phyloP scores from a whole-genome alignment of 495 filamentous ascomycete genomes.

The Neurospora tetraspora region DNA sequence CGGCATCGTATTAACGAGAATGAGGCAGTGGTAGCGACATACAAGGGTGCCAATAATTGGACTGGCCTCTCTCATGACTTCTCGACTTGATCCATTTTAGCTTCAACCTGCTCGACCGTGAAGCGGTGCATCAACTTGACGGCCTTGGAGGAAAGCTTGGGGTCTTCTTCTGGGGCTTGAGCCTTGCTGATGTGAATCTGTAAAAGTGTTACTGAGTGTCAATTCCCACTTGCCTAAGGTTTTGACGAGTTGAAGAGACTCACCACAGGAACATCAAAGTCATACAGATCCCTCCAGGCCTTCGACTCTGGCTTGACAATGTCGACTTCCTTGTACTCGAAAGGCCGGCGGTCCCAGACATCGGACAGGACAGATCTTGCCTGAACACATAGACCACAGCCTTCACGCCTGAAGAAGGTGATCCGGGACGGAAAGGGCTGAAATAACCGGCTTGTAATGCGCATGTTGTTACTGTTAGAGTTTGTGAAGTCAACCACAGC shows the following conservation, averaged over 20 bases:
- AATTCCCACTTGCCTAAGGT: background rate
- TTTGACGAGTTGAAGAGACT: constrained; percentile 7
- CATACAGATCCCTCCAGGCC: constrained; percentile 71
- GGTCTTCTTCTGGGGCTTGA: constrained; percentile 34
- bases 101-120: constrained; percentile 56
- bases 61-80: constrained; percentile 15
- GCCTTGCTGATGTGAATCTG: constrained; percentile 59
- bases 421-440: constrained; percentile 48
- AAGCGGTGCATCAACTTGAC: constrained; percentile 81
- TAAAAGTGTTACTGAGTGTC: background rate
- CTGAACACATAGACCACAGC: constrained; percentile 69
- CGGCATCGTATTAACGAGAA: constrained; percentile 21
- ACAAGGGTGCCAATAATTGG: background rate
- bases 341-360: constrained; percentile 56
- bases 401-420: constrained; percentile 72
- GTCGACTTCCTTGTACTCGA: constrained; percentile 71
- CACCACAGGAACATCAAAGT: constrained; percentile 84
- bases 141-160: constrained; percentile 46
- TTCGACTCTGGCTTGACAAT: constrained; percentile 58
- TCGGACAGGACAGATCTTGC: constrained; percentile 63
- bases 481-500: background rate
- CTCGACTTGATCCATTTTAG: constrained; percentile 58
- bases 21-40: background rate
- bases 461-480: constrained; percentile 19
- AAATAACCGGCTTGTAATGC: constrained; percentile 30